Conservation (phyloP, 805 yeast species). For the Wickerhamiella sorbophila region DNA sequence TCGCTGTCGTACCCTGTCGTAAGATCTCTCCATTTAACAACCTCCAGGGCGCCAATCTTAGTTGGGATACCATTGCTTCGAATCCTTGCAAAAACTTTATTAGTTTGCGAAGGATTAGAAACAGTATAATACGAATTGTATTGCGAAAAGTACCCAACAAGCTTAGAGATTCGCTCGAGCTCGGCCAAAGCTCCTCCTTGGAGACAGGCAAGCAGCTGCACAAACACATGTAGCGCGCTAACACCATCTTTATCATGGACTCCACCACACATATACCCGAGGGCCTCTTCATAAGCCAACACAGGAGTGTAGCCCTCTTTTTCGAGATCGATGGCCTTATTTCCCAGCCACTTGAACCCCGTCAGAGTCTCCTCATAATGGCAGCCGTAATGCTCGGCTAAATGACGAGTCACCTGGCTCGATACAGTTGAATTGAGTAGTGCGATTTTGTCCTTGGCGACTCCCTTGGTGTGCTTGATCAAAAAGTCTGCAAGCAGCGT, state of each 20-base stretch:
- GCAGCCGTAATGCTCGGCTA: conserved; percentile 52
- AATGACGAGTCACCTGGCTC: conserved; percentile 57
- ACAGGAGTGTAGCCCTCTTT: conserved; percentile 54
- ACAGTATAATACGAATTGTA: conserved; percentile 75
- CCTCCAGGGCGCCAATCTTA: conserved; percentile 41
- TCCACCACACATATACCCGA: conserved; percentile 74
- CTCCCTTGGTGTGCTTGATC: conserved; percentile 24
- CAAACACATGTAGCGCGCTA: conserved; percentile 59
- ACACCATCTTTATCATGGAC: conserved; percentile 89
- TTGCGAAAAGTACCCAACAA: conserved; percentile 72
- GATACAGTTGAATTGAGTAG: conserved; percentile 85
- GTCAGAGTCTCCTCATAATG: conserved; percentile 71
- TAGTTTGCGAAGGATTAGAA: conserved; percentile 38
- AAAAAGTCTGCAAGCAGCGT: conserved; percentile 60
- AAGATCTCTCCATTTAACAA: conserved; percentile 65
- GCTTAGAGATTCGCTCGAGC: conserved; percentile 42
- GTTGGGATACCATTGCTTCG: conserved; percentile 33
- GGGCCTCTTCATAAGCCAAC: conserved; percentile 90
- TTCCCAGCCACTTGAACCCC: conserved; percentile 97
- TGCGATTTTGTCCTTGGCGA: conserved; percentile 26
- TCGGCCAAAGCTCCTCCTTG: conserved; percentile 33
- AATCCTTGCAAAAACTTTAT: conserved; percentile 40
- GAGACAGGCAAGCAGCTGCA: conserved; percentile 54
- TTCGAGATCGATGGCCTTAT: conserved; percentile 63
- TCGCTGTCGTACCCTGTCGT: conserved; percentile 69